Evolutionary conservation across 345 rosid genomes (phyloP).

Genomic region (Salix dunnii): DNA sequence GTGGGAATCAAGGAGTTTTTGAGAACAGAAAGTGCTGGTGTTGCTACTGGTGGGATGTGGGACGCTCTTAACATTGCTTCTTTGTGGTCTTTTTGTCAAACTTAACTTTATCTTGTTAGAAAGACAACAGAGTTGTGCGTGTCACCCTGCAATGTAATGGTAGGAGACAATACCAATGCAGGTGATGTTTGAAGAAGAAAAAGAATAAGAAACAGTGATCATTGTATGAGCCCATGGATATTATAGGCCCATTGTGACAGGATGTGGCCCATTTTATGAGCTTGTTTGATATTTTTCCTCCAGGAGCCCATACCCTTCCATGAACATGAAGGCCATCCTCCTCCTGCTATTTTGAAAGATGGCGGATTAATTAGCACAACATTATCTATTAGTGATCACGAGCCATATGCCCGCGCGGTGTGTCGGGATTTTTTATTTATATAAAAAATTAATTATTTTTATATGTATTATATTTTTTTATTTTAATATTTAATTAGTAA

Average conservation of each 20-base stretch:
- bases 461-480: too few relatives aligned
- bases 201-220: background rate
- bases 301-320: background rate
- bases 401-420: too few relatives aligned
- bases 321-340: background rate
- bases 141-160: too few relatives aligned
- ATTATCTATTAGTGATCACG: background rate
- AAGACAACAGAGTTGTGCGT: background rate
- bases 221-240: background rate
- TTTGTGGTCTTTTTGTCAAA: background rate
- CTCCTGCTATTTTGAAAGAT: background rate
- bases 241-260: background rate
- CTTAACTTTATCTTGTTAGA: background rate
- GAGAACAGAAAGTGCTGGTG: constrained; percentile 32
- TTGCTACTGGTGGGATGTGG: constrained; percentile 25
- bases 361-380: background rate
- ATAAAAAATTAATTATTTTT: too few relatives aligned
- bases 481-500: too few relatives aligned
- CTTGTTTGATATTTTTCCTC: background rate
- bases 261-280: background rate
- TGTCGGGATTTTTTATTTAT: too few relatives aligned
- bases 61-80: constrained; percentile 38
- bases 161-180: background rate
- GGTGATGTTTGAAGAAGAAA: background rate
- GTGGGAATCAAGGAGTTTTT: constrained; percentile 39